Conservation (phyloP, 495 filamentous ascomycete genomes). For the Cercophora samala region DNA sequence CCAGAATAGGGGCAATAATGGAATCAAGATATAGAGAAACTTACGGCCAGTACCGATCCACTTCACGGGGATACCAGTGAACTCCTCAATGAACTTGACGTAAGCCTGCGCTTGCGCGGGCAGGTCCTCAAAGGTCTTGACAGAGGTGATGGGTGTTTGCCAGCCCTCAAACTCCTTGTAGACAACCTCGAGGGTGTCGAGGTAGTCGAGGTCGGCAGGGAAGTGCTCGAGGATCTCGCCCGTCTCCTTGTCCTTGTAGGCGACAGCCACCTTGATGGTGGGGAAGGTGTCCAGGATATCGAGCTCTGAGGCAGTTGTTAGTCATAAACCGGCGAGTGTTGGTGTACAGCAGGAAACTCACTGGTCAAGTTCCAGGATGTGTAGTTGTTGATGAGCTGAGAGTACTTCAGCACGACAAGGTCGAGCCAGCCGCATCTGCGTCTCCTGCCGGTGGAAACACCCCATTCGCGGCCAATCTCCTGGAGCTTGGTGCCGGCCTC, state of each 20-base stretch:
- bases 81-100: conserved; percentile 67
- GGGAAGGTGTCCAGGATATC: conserved; percentile 82
- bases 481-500: conserved; percentile 45
- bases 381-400: conserved; percentile 67
- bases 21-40: not conserved
- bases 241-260: conserved; percentile 57
- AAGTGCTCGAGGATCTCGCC: conserved; percentile 37
- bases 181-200: conserved; percentile 50
- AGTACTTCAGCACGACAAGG: conserved; percentile 80
- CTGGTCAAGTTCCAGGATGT: conserved; percentile 77
- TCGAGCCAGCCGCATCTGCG: conserved; percentile 91
- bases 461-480: conserved; percentile 55
- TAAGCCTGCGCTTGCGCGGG: conserved; percentile 74
- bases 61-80: conserved; percentile 65
- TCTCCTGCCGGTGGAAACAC: conserved; percentile 75
- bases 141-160: conserved; percentile 60
- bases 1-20: too few relatives aligned
- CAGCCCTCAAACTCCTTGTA: conserved; percentile 79
- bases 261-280: conserved; percentile 73
- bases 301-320: conserved; percentile 41
- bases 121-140: conserved; percentile 52
- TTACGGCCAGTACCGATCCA: conserved; percentile 74
- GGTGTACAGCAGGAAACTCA: conserved; percentile 34
- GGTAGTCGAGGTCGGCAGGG: conserved; percentile 36
- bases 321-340: too few relatives aligned